Evolutionary conservation across 352 stramenopile genomes (phyloP), one percentile per base, ranked within the genome.

Genomic region (Pythium apleroticum): DNA sequence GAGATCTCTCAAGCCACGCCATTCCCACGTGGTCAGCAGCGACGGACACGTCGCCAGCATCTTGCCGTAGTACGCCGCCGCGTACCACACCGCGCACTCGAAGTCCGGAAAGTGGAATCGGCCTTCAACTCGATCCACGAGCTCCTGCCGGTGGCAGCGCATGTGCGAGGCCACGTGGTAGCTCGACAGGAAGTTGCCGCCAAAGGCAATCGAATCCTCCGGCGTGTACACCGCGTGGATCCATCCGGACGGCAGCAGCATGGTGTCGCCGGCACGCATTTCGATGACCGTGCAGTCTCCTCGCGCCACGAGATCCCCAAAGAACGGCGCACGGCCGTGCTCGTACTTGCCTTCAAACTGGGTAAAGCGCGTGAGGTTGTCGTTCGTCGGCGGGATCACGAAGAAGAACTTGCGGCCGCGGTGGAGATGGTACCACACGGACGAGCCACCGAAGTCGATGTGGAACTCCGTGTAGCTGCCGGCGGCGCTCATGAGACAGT

Each of bases 391-490:
- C 15, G 72, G 76, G 7, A 80, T 68, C 56, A 85, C 31, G 22
- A 79, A 65, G 48, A 85, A 74, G 22, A 73, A 73, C 60, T 82
- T 79, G 30, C 63, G 65, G 15, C 76, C 76, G 39, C 61, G 50
- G 49, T 78, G 71, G 28, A 85, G 60, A 58, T 81, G 68, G 58
- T 81, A 77, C 76, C 76, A 85, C 12, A 81, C 65, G 14, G 74
- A 82, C 4, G 74, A 79, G 35, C 76, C 76, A 15, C 76, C 74
- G 59, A 75, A 77, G 33, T 79, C 73, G n/a, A 81, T 66, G 46
- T 78, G 72, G 55, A 71, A 80, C 52, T 82, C 74, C 14, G 69
- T 79, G 64, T 77, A 82, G 58, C 72, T 82, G 30, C 73, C 74
- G 0, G 60, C 69, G 10, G 73, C 66, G 31, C 70, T 80, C 73